Evolutionary conservation across 768 basidiomycete species (phyloP), one percentile per base, ranked within the genome.

Genomic region (Cubamyces sp.): DNA sequence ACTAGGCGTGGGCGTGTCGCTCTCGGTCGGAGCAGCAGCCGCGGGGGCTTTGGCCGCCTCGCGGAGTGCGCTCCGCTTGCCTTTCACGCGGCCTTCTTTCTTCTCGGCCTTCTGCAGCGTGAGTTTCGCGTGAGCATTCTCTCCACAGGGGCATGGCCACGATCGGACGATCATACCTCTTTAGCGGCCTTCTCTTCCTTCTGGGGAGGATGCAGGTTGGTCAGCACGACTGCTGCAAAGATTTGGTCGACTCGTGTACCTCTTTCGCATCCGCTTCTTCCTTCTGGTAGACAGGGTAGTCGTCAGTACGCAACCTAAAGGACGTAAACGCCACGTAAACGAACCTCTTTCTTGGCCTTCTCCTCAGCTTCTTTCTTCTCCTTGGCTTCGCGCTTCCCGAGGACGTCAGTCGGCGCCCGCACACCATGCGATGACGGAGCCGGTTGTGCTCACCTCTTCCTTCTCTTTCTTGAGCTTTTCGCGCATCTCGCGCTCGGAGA

Each of bases 391-490:
- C 85, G 86, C 90, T 93, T 70, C 48, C 43, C 34, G 28, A 21
- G 45, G 30, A 58, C 52, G 64, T 64, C 46, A 62, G 54, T n/a
- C 23, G 34, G 34, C 5, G 34, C 9, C 34, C 34, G 42, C 37
- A 37, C 40, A 21, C 52, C 56, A 54, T 23, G 57, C 28, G 5
- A 30, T n/a, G 47, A 52, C 26, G 19, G 11, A 15, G 19, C 18
- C 39, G 23, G n/a, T n/a, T 59, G 47, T 34, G 48, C 75, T 53
- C 62, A 84, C 82, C 78, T 83, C 83, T 26, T 83, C 84, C 59
- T 84, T 84, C 77, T 94, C 91, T 73, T 87, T 89, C 84, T 92
- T 91, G 57, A 94, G 78, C 74, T 90, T 92, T 71, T 88, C 92
- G 61, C 90, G 84, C 23, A 85, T 91, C 78, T 91, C 90, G 55